These are phyloP conservation scores for Saturnispora sekii DNA, from an alignment of 805 yeast species.

Conservation along the genomic window DNA sequence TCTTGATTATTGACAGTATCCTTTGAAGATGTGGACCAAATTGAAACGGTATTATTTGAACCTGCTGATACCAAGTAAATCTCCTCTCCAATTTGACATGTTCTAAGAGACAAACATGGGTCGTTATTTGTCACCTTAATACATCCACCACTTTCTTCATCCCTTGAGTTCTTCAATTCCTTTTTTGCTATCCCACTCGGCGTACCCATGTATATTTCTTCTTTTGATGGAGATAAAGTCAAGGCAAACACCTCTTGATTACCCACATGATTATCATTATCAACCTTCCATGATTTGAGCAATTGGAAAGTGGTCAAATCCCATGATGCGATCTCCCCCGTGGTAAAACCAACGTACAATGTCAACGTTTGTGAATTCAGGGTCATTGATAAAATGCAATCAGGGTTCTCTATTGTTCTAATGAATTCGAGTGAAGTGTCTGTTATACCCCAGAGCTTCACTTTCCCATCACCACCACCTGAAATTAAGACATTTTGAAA, in stretches of 20 bases:
- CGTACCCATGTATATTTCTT: constrained; percentile 52
- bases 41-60: constrained; percentile 51
- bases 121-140: constrained; percentile 10
- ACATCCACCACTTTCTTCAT: neutral
- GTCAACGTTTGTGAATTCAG: constrained; percentile 43
- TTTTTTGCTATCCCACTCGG: constrained; percentile 21
- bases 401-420: constrained; percentile 48
- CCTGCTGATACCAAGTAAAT: constrained; percentile 60
- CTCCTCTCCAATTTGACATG: constrained; percentile 31
- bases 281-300: constrained; percentile 34
- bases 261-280: constrained; percentile 21
- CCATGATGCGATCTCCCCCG: constrained; percentile 74
- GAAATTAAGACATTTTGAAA: constrained; percentile 38
- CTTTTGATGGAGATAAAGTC: constrained; percentile 31
- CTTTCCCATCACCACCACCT: constrained; percentile 87
- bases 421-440: constrained; percentile 19
- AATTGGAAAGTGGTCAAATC: constrained; percentile 76
- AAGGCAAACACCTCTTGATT: constrained; percentile 47
- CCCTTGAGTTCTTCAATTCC: neutral
- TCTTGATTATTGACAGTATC: neutral
- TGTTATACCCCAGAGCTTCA: constrained; percentile 65
- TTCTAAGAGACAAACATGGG: constrained; percentile 44
- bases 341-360: constrained; percentile 72
- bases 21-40: constrained; percentile 47
- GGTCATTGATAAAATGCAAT: constrained; percentile 63